A percentile compares a stretch with the other conserved stretches of the same genome.
These are phyloP conservation scores for Colletotrichum sp. DNA, from an alignment of 2,329 filamentous ascomycete genomes.

Conservation along the genomic window DNA sequence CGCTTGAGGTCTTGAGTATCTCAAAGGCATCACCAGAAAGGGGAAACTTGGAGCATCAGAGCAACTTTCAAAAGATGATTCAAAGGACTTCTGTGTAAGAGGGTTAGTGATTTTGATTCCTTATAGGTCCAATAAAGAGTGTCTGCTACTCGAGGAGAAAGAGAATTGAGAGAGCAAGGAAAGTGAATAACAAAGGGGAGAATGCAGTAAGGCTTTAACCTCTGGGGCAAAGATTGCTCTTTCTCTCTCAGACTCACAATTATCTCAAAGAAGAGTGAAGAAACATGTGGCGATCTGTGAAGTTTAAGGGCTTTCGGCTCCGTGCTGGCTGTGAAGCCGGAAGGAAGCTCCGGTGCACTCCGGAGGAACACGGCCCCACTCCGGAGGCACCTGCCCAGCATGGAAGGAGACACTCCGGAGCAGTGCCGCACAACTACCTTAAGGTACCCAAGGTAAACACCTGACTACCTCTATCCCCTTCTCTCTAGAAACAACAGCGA, in stretches of 20 bases:
- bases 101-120: not conserved
- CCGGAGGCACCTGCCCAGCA: not conserved
- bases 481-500: no score
- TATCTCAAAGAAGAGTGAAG: not conserved
- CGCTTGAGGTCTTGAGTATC: not conserved
- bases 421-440: no score
- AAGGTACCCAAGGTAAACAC: no score
- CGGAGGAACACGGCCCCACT: not conserved
- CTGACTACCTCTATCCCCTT: no score
- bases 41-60: not conserved
- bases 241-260: not conserved
- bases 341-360: not conserved
- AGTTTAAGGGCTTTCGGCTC: not conserved
- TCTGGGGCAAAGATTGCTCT: not conserved
- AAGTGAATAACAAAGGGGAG: not conserved
- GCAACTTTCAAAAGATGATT: not conserved
- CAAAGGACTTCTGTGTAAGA: not conserved
- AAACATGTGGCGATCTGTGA: not conserved
- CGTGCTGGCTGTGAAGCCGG: not conserved
- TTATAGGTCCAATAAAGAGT: not conserved
- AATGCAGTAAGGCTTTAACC: not conserved
- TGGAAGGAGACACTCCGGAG: not conserved
- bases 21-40: not conserved
- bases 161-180: not conserved
- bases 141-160: not conserved